Evolutionary conservation across 768 basidiomycete genomes (phyloP).

Genomic region (Pleurotus citrinopileatus): DNA sequence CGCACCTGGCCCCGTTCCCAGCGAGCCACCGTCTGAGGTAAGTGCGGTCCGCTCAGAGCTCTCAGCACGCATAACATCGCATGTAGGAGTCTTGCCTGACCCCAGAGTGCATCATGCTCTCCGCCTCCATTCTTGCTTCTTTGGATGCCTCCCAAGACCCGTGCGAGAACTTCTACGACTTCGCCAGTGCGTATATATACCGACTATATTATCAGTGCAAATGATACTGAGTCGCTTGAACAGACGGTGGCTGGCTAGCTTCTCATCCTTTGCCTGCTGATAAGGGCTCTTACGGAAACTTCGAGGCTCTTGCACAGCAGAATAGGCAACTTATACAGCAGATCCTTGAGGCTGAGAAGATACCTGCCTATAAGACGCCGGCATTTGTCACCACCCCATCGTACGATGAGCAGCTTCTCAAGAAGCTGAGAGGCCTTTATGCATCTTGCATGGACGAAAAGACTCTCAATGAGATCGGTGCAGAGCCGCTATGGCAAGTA

Average conservation of each 20-base stretch:
- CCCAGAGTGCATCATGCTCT: slow-evolving; percentile 75
- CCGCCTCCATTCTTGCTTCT: slow-evolving; percentile 77
- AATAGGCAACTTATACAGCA: slow-evolving; percentile 78
- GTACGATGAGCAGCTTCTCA: slow-evolving; percentile 54
- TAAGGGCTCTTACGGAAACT: slow-evolving; percentile 69
- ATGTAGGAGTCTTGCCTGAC: slow-evolving; percentile 68
- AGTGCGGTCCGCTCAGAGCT: not conserved
- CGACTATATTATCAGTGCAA: too few relatives aligned
- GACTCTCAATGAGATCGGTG: slow-evolving; percentile 69
- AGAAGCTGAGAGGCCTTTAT: slow-evolving; percentile 73
- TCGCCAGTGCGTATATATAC: slow-evolving; percentile 57
- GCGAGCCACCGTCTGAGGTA: slow-evolving; percentile 25
- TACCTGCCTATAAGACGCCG: slow-evolving; percentile 22
- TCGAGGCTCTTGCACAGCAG: slow-evolving; percentile 66
- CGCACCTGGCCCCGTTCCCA: slow-evolving; percentile 28
- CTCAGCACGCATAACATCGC: slow-evolving; percentile 6
- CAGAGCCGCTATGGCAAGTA: slow-evolving; percentile 66
- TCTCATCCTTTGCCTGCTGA: slow-evolving; percentile 85
- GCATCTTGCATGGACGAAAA: slow-evolving; percentile 80
- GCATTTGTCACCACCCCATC: slow-evolving; percentile 17
- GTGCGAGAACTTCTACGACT: slow-evolving; percentile 94
- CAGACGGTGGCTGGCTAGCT: slow-evolving; percentile 88
- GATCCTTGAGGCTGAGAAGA: slow-evolving; percentile 56
- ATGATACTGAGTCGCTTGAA: too few relatives aligned
- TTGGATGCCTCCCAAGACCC: slow-evolving; percentile 85